These are phyloP conservation scores for Eimeria brunetti DNA, from an alignment of 169 alveolate genomes.

Conservation along the genomic window DNA sequence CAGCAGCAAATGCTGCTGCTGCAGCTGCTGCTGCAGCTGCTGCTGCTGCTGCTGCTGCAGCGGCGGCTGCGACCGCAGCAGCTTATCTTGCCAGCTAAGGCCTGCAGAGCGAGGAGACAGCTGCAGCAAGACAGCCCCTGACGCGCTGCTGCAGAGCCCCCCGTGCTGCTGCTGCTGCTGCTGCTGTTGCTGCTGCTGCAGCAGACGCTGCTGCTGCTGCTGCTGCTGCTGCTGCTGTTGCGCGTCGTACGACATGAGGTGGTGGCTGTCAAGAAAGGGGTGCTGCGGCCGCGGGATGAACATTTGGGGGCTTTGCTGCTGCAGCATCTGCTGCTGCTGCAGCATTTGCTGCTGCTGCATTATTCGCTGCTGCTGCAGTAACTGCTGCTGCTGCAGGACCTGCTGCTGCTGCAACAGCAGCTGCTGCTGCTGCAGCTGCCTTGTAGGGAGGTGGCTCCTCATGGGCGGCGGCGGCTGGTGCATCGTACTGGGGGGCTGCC, in stretches of 20 bases:
- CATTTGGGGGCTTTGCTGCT: neutral
- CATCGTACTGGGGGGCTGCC: no score
- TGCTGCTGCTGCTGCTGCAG: neutral
- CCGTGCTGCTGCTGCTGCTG: neutral
- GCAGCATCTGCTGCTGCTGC: constrained; percentile 34
- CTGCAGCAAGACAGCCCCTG: neutral
- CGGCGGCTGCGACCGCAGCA: constrained; percentile 34
- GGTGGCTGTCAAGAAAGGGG: neutral
- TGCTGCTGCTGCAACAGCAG: neutral
- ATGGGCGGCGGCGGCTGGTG: no score
- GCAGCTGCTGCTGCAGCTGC: neutral
- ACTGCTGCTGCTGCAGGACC: neutral
- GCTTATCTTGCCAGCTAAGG: constrained; percentile 3
- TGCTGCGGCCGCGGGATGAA: constrained; percentile 16
- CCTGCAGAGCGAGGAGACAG: neutral
- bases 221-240: constrained; percentile 12
- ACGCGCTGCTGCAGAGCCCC: neutral
- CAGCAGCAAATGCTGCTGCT: no score
- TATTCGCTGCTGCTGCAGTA: no score
- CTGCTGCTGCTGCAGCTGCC: neutral
- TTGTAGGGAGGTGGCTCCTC: no score
- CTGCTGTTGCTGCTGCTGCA: no score
- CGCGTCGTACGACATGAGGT: neutral
- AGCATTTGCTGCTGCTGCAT: constrained; percentile 7
- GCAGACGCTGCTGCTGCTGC: no score